Conservation (phyloP, 768 basidiomycete species). For the Chalciporus pseudorubinellus region DNA sequence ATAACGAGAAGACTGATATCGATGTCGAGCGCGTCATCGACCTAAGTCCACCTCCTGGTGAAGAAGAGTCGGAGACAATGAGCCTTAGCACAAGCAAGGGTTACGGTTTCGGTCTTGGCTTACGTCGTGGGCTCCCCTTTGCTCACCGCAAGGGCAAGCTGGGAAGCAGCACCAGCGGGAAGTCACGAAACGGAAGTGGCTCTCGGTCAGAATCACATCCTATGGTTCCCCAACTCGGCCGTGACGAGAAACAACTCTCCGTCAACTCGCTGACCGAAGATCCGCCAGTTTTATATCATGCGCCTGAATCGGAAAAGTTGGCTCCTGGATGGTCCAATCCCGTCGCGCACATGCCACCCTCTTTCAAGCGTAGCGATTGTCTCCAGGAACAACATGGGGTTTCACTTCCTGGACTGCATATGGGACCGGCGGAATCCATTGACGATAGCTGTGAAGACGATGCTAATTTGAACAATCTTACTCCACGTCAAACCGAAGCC, state of each 20-base stretch:
- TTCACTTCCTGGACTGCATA: slow-evolving; percentile 22
- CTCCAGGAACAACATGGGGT: slow-evolving; percentile 13
- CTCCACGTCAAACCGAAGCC: slow-evolving; percentile 31
- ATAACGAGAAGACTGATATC: neutral
- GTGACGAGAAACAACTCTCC: slow-evolving; percentile 32
- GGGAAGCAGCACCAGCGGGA: slow-evolving; percentile 19
- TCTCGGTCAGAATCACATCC: slow-evolving; percentile 18
- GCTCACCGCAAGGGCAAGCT: slow-evolving; percentile 22
- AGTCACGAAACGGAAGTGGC: slow-evolving; percentile 8
- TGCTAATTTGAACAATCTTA: slow-evolving; percentile 31
- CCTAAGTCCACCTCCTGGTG: slow-evolving; percentile 13
- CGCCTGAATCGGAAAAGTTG: slow-evolving; percentile 33
- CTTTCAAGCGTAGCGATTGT: slow-evolving; percentile 9
- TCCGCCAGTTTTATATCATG: slow-evolving; percentile 12
- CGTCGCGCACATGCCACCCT: slow-evolving; percentile 11
- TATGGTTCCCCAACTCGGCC: slow-evolving; percentile 21
- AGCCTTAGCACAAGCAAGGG: slow-evolving; percentile 33
- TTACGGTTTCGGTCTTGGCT: slow-evolving; percentile 34
- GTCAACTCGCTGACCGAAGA: slow-evolving; percentile 20
- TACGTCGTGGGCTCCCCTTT: slow-evolving; percentile 28
- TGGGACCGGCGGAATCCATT: slow-evolving; percentile 8
- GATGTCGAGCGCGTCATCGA: slow-evolving; percentile 13
- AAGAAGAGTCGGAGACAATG: slow-evolving; percentile 24
- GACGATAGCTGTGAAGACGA: slow-evolving; percentile 26
- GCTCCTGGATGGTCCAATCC: slow-evolving; percentile 33